A percentile compares a stretch with the other conserved stretches of the same genome.
These are phyloP conservation scores for Oehlia diaphana DNA, from an alignment of 192 early-diverging fungal species.

Conservation along the genomic window DNA sequence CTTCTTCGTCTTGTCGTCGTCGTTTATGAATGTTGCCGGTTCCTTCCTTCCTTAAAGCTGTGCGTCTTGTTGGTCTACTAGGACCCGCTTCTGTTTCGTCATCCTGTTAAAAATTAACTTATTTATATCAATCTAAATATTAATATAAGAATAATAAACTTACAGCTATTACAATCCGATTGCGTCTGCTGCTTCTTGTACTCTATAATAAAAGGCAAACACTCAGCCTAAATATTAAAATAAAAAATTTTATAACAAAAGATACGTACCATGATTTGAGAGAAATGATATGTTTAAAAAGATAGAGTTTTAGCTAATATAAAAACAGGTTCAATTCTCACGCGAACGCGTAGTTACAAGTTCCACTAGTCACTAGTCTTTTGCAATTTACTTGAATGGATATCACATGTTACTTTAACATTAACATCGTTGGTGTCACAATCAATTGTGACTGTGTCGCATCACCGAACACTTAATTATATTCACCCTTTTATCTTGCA, in stretches of 20 bases:
- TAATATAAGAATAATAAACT: background rate
- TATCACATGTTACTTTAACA: background rate
- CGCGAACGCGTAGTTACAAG: too few species aligned
- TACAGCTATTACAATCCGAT: background rate
- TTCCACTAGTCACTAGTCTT: background rate
- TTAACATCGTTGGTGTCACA: background rate
- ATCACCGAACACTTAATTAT: background rate
- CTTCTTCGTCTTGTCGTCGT: constrained; percentile 8
- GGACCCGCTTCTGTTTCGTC: background rate
- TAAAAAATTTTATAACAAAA: background rate
- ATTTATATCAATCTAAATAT: too few species aligned
- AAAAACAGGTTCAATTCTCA: background rate
- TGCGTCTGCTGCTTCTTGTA: background rate
- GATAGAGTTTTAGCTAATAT: too few species aligned
- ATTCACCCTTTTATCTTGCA: too few species aligned
- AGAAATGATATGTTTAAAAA: too few species aligned
- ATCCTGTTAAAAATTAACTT: background rate
- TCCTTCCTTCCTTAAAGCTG: background rate
- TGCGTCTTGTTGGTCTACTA: background rate
- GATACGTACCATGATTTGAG: background rate
- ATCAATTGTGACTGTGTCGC: background rate
- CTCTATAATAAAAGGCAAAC: background rate
- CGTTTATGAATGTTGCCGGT: background rate
- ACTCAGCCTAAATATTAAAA: background rate
- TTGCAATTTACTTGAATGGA: background rate